A percentile compares a stretch with the other conserved stretches of the same genome.
Conservation (phyloP, 2,329 filamentous ascomycete genomes). For the Penicillium oxalicum region DNA sequence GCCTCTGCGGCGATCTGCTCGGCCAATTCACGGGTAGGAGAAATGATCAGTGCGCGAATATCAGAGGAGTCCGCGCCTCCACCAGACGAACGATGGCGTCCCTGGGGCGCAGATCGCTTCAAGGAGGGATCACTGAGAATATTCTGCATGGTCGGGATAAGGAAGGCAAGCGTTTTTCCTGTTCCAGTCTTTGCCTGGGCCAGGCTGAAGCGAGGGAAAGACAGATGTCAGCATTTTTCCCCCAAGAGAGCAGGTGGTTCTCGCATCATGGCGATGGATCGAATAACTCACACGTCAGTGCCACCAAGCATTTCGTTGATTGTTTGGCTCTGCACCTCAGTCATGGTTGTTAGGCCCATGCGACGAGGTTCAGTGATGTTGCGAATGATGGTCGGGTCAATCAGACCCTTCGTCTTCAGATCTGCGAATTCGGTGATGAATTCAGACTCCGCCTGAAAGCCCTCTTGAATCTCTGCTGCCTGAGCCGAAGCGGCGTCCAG, state of each 20-base stretch:
- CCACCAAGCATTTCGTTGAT: constrained; percentile 75
- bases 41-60: constrained; percentile 56
- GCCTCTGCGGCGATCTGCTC: constrained; percentile 68
- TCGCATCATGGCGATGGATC: no score
- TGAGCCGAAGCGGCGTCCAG: constrained; percentile 21
- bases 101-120: constrained; percentile 5
- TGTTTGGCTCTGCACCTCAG: constrained; percentile 80
- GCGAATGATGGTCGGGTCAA: constrained; percentile 60
- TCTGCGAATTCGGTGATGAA: constrained; percentile 37
- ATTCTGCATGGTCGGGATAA: constrained; percentile 76
- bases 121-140: constrained; percentile 64
- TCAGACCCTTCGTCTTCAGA: constrained; percentile 35
- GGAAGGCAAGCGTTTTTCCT: constrained; percentile 91
- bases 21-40: constrained; percentile 57
- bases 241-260: neutral
- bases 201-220: constrained; percentile 48
- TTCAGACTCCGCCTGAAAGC: constrained; percentile 7
- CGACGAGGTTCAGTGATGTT: constrained; percentile 56
- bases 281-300: constrained; percentile 65
- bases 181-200: constrained; percentile 96
- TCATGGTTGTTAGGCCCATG: constrained; percentile 81
- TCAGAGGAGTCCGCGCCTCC: constrained; percentile 32
- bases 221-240: neutral
- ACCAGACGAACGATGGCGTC: constrained; percentile 3
- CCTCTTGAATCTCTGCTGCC: constrained; percentile 14